phyloP scores from a whole-genome alignment of 2,329 filamentous ascomycete species.

The Pyricularia grisea region DNA sequence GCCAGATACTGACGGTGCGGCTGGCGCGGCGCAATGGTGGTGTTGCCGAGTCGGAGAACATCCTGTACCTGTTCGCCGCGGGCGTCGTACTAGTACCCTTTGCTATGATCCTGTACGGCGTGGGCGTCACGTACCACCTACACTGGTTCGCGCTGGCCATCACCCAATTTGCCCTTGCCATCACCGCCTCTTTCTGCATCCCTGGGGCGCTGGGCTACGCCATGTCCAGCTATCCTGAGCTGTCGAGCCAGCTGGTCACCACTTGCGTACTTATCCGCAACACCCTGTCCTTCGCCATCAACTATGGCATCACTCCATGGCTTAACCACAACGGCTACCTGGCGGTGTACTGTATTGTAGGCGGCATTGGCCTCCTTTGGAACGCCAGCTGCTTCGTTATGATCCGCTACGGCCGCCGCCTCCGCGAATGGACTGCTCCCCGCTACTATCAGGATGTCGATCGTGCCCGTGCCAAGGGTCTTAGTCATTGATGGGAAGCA shows the following conservation, averaged over 20 bases:
- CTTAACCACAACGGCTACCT: slow-evolving; percentile 24
- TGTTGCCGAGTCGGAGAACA: slow-evolving; percentile 15
- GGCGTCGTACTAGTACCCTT: slow-evolving; percentile 12
- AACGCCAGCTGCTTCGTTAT: slow-evolving; percentile 32
- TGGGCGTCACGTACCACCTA: slow-evolving; percentile 17
- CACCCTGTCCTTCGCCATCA: slow-evolving; percentile 27
- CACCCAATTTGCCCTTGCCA: slow-evolving; percentile 17
- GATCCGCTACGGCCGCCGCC: slow-evolving; percentile 34
- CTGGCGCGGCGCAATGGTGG: slow-evolving; percentile 14
- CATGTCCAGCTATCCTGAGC: slow-evolving; percentile 20
- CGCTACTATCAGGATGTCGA: slow-evolving; percentile 28
- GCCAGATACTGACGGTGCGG: slow-evolving; percentile 11
- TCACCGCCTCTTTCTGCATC: slow-evolving; percentile 17
- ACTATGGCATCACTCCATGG: slow-evolving; percentile 24
- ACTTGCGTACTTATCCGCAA: slow-evolving; percentile 24
- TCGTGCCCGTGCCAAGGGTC: slow-evolving; percentile 11
- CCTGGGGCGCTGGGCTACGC: slow-evolving; percentile 18
- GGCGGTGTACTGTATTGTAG: slow-evolving; percentile 26
- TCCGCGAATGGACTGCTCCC: slow-evolving; percentile 26
- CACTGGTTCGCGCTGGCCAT: slow-evolving; percentile 22
- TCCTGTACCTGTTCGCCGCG: slow-evolving; percentile 12
- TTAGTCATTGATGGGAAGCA: slow-evolving; percentile 3
- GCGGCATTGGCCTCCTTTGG: slow-evolving; percentile 24
- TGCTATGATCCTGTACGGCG: slow-evolving; percentile 12
- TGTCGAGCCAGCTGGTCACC: slow-evolving; percentile 19